Conservation (phyloP, 2,329 filamentous ascomycete species). For the Ophiocordyceps camponoti-leonardi region DNA sequence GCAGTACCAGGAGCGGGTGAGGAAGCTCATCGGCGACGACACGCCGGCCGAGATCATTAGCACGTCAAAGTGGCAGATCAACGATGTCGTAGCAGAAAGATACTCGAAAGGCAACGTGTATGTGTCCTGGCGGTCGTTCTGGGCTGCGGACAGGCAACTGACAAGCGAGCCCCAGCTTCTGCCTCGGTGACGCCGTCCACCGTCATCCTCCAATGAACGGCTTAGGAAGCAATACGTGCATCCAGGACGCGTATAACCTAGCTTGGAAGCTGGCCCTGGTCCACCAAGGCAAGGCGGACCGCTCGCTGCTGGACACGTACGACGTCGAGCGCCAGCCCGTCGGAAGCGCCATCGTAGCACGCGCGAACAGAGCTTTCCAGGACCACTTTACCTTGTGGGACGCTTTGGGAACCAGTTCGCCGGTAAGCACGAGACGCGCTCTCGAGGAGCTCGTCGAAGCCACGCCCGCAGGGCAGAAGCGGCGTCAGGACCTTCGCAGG, state of each 20-base stretch:
- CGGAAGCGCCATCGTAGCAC: slow-evolving; percentile 26
- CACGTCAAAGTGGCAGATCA: slow-evolving; percentile 40
- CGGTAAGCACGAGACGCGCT: slow-evolving; percentile 15
- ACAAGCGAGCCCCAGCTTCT: slow-evolving; percentile 19
- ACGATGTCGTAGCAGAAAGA: slow-evolving; percentile 40
- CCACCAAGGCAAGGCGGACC: slow-evolving; percentile 11
- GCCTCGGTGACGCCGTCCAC: slow-evolving; percentile 40
- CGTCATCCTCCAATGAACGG: slow-evolving; percentile 40
- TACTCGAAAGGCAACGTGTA: slow-evolving; percentile 34
- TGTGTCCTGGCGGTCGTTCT: slow-evolving; percentile 3
- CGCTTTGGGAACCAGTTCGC: slow-evolving; percentile 24
- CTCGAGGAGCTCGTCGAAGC: slow-evolving; percentile 23
- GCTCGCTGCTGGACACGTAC: slow-evolving; percentile 24
- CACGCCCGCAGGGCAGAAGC: slow-evolving; percentile 16
- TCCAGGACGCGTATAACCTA: slow-evolving; percentile 38
- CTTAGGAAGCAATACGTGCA: slow-evolving; percentile 39
- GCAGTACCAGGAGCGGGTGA: slow-evolving; percentile 26
- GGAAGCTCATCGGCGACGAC: slow-evolving; percentile 37
- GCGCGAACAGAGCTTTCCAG: slow-evolving; percentile 38
- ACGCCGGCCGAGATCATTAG: slow-evolving; percentile 31
- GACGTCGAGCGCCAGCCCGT: slow-evolving; percentile 30
- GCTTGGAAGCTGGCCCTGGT: slow-evolving; percentile 38
- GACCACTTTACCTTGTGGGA: slow-evolving; percentile 30
- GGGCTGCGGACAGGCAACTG: not conserved
- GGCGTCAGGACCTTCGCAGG: slow-evolving; percentile 20